phyloP scores from a whole-genome alignment of 345 rosid species.

The Ricinus communis region DNA sequence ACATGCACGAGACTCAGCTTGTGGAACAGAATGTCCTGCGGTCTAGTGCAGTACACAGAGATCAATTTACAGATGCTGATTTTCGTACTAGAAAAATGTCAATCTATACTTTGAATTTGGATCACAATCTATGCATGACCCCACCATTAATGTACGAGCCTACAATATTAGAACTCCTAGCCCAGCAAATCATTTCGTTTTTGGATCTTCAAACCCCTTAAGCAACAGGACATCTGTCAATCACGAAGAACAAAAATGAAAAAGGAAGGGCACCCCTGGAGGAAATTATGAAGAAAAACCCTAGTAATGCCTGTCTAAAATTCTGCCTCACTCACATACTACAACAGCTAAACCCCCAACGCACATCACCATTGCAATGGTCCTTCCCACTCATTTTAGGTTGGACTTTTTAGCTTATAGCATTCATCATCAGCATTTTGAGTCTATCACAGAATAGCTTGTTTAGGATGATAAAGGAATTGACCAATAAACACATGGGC shows the following conservation, averaged over 20 bases:
- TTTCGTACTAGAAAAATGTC: not conserved
- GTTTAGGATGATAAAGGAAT: too few species aligned
- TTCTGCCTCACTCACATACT: not conserved
- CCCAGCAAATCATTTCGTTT: not conserved
- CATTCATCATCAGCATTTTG: too few species aligned
- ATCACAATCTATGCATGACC: not conserved
- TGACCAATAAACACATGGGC: not conserved
- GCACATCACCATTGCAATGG: not conserved
- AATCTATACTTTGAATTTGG: not conserved
- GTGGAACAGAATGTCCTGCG: slow-evolving; percentile 1
- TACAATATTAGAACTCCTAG: not conserved
- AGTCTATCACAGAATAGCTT: too few species aligned
- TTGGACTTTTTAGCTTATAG: too few species aligned
- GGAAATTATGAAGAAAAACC: not conserved
- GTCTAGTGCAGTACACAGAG: not conserved
- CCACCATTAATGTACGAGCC: not conserved
- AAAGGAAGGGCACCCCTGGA: not conserved
- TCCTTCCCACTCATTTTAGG: not conserved
- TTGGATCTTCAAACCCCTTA: not conserved
- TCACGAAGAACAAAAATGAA: not conserved
- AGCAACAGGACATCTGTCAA: not conserved
- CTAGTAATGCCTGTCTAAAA: not conserved
- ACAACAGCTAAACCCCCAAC: not conserved
- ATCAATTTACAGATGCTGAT: not conserved
- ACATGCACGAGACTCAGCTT: not conserved